Percentiles rank a stretch among this genome's conserved stretches.
Conservation (phyloP, 805 yeast species). For the Candida maltosa region DNA sequence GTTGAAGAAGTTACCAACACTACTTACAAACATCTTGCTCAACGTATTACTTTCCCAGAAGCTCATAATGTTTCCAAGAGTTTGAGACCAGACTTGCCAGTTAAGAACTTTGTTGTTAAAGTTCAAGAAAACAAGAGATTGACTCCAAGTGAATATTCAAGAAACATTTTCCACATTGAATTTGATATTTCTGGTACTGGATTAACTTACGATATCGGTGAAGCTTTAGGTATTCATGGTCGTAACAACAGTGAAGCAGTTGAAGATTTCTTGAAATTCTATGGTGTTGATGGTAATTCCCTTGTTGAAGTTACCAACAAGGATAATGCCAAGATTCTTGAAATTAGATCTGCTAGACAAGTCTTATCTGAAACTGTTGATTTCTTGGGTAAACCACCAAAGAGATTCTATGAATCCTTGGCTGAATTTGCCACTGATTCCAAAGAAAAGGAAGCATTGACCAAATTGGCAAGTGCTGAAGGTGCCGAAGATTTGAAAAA, state of each 20-base stretch:
- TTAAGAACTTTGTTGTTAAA: slow-evolving; percentile 78
- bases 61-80: slow-evolving; percentile 58
- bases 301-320: slow-evolving; percentile 69
- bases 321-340: slow-evolving; percentile 55
- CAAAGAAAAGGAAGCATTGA: slow-evolving; percentile 58
- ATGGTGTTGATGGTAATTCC: slow-evolving; percentile 68
- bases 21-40: slow-evolving; percentile 50
- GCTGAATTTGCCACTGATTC: slow-evolving; percentile 70
- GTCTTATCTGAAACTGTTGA: slow-evolving; percentile 78
- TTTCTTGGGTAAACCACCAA: slow-evolving; percentile 92
- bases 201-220: slow-evolving; percentile 88
- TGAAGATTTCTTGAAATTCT: slow-evolving; percentile 62
- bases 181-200: slow-evolving; percentile 91
- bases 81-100: slow-evolving; percentile 88
- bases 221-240: slow-evolving; percentile 94
- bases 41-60: slow-evolving; percentile 76
- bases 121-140: slow-evolving; percentile 90
- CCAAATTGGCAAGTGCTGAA: slow-evolving; percentile 64
- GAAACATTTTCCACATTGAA: slow-evolving; percentile 95
- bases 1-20: slow-evolving; percentile 40
- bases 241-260: slow-evolving; percentile 70
- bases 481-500: slow-evolving; percentile 85
- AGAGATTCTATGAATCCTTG: slow-evolving; percentile 84
- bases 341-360: slow-evolving; percentile 80
- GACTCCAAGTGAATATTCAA: slow-evolving; percentile 84